phyloP scores from a whole-genome alignment of 78 protist species.

The Creolimax fragrantissima region DNA sequence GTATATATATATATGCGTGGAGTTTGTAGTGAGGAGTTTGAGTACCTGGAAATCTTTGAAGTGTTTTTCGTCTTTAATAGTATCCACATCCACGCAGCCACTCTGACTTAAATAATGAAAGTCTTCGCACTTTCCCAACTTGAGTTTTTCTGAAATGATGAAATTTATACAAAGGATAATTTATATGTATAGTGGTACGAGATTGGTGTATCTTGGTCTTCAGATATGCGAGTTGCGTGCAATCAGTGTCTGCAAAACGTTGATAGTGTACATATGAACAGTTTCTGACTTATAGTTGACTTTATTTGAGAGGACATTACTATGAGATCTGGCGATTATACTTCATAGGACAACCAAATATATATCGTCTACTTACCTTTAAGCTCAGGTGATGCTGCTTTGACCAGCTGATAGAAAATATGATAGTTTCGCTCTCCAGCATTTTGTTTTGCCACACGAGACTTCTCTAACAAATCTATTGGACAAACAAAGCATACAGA shows the following conservation, averaged over 20 bases:
- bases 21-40: neutral
- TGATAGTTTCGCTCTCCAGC: conserved; percentile 87
- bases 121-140: neutral
- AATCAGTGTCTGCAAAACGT: too few species aligned
- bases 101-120: neutral
- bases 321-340: too few species aligned
- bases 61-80: neutral
- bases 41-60: neutral
- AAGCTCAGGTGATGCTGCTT: neutral
- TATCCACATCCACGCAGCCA: neutral
- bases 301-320: too few species aligned
- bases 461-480: conserved; percentile 22
- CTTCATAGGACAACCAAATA: too few species aligned
- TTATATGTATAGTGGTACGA: too few species aligned
- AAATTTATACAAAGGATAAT: too few species aligned
- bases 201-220: too few species aligned
- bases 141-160: neutral
- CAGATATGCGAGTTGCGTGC: too few species aligned
- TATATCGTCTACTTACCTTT: neutral
- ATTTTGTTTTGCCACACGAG: conserved; percentile 62
- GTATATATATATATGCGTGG: too few species aligned
- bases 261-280: too few species aligned
- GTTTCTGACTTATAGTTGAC: too few species aligned
- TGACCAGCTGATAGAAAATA: conserved; percentile 59
- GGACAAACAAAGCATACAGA: neutral